Evolutionary conservation across 306 rosid genomes (phyloP).

Genomic region (Rosa multiflora): DNA sequence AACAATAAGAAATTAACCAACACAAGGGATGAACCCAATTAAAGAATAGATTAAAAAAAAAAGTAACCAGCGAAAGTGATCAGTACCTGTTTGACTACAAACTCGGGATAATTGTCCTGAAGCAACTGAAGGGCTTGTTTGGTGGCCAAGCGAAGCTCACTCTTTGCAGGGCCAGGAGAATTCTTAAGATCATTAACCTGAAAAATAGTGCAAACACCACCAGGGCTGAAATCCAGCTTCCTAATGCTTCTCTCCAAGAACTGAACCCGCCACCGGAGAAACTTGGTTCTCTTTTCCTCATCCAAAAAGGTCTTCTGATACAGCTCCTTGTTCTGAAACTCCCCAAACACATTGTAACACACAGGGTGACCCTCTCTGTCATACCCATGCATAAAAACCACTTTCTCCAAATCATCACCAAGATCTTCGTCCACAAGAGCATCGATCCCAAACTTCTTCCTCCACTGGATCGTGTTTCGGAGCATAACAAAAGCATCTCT

Average conservation of each 20-base stretch:
- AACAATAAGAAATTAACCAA: background rate
- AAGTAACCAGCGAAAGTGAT: background rate
- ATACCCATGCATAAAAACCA: conserved; percentile 80
- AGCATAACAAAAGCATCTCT: conserved; percentile 68
- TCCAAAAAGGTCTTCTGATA: conserved; percentile 60
- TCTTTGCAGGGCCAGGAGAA: conserved; percentile 77
- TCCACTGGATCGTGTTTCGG: conserved; percentile 64
- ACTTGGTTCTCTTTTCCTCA: conserved; percentile 54
- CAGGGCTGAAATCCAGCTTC: conserved; percentile 71
- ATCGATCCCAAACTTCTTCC: conserved; percentile 70
- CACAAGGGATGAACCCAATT: background rate
- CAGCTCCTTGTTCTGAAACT: conserved; percentile 85
- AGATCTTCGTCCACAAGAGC: conserved; percentile 62
- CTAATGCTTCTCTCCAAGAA: conserved; percentile 80
- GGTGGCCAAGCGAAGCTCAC: conserved; percentile 75
- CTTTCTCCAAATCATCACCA: conserved; percentile 77
- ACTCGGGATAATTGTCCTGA: conserved; percentile 94
- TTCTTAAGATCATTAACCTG: conserved; percentile 89
- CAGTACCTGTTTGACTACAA: conserved; percentile 81
- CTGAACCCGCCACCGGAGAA: conserved; percentile 81
- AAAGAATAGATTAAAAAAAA: background rate
- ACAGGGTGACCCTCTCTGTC: conserved; percentile 71
- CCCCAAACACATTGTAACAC: conserved; percentile 87
- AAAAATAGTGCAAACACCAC: conserved; percentile 62
- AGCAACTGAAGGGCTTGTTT: conserved; percentile 85